These are phyloP conservation scores for Myxozyma mucilagina DNA, from an alignment of 805 yeast genomes.

Conservation along the genomic window DNA sequence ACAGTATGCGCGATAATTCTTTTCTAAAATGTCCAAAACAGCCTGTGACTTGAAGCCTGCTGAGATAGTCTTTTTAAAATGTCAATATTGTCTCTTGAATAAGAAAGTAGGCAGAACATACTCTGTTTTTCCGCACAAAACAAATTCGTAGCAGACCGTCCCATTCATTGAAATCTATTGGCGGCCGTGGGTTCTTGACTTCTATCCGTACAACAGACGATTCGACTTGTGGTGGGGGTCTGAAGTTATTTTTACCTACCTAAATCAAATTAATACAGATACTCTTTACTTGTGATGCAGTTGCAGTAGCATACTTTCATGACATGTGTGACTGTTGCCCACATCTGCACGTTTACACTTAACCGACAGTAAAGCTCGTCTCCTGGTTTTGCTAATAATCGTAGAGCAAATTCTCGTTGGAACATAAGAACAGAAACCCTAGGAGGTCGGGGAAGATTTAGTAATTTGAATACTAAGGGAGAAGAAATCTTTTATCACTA, in stretches of 20 bases:
- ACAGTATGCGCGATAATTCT: slow-evolving; percentile 80
- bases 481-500: slow-evolving; percentile 61
- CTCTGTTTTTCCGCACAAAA: slow-evolving; percentile 86
- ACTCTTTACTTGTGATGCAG: neutral
- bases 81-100: neutral
- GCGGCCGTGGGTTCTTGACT: slow-evolving; percentile 90
- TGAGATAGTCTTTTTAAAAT: slow-evolving; percentile 56
- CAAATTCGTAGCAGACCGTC: slow-evolving; percentile 90
- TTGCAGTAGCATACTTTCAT: slow-evolving; percentile 58
- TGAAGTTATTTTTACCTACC: slow-evolving; percentile 92
- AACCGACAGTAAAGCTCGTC: slow-evolving; percentile 88
- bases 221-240: slow-evolving; percentile 99
- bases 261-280: neutral
- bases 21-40: slow-evolving; percentile 76
- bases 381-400: slow-evolving; percentile 95
- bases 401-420: slow-evolving; percentile 94
- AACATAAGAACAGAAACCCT: slow-evolving; percentile 94
- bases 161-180: slow-evolving; percentile 92
- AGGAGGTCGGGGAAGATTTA: slow-evolving; percentile 91
- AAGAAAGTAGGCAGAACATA: neutral
- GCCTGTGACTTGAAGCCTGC: slow-evolving; percentile 88
- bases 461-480: slow-evolving; percentile 87
- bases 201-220: slow-evolving; percentile 94
- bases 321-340: slow-evolving; percentile 98
- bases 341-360: slow-evolving; percentile 97